Base-by-base conservation (phyloP, 495 filamentous ascomycete genomes). In the Copromyces sp. region DNA sequence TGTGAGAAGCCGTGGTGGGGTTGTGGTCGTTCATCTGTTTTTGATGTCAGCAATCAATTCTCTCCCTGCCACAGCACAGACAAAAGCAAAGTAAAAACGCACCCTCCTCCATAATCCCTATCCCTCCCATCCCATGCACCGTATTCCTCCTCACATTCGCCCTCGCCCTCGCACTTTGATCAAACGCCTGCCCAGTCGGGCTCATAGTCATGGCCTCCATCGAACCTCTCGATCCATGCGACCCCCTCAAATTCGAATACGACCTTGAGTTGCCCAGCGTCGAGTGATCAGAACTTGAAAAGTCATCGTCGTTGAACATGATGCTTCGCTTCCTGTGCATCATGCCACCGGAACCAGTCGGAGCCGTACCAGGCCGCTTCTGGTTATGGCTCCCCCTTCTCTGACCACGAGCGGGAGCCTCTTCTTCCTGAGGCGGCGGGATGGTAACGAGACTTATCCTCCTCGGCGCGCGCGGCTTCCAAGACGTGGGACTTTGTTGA, bases 71-170 rank as follows among this genome's bases (percentile, higher is more conserved):
- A 40, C 8, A 9, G 39, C 39, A 40, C 8, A 9, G 39, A 40
- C 3, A 40, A 29, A 37, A 20, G 17, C n/a, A 35, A 6, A 41
- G 12, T 37, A 2, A 37, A 37, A 32, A 68, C 70, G 17, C 9
- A 76, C 75, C 73, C 44, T 76, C 75, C 73, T 75, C 42, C 16
- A 9, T 47, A 40, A 71, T 73, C 3, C 71, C 75, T 5, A 61
- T 9, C 14, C 53, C 53, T 12, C 29, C 53, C 53, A 61, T 35
- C 14, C 53, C 53, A 17, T 76, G 73, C 32, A 75, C 73, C 16
- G 75, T 75, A 53, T 73, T 76, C 20, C 75, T 61, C 53, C 53
- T 17, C 29, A 16, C 7, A 61, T 29, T 53, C 45, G 53, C 53
- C 6, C 53, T 61, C 29, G 53, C 53, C 53, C 53, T 40, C 39